Conservation (phyloP, 768 basidiomycete genomes). For the Scleroderma bovista region DNA sequence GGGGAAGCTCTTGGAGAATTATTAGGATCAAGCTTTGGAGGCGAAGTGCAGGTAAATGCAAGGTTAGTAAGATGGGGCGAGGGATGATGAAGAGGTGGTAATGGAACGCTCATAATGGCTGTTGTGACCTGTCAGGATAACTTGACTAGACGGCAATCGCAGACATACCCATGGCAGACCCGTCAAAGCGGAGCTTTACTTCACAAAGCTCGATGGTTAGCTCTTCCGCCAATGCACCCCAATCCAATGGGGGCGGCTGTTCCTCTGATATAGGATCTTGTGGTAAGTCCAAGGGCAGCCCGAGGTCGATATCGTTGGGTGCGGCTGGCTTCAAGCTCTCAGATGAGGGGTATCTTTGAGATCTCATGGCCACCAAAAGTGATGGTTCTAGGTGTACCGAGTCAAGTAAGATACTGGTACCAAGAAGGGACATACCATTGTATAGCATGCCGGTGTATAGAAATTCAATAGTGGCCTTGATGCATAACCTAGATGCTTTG, state of each 20-base stretch:
- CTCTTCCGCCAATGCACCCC: slow-evolving; percentile 60
- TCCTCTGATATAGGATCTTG: slow-evolving; percentile 17
- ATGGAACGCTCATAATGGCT: slow-evolving; percentile 41
- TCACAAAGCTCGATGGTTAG: slow-evolving; percentile 55
- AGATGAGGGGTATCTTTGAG: slow-evolving; percentile 41
- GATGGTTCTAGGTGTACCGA: slow-evolving; percentile 39
- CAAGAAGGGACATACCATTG: slow-evolving; percentile 36
- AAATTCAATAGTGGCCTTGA: slow-evolving; percentile 54
- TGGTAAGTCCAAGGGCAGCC: slow-evolving; percentile 21
- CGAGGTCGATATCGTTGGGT: slow-evolving; percentile 41
- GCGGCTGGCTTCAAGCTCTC: slow-evolving; percentile 21
- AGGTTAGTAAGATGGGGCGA: slow-evolving; percentile 37
- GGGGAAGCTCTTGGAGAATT: slow-evolving; percentile 22
- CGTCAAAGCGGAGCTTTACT: slow-evolving; percentile 47
- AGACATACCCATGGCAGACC: slow-evolving; percentile 37
- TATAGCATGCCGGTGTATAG: slow-evolving; percentile 59
- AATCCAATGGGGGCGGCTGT: slow-evolving; percentile 24
- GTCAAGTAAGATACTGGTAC: not conserved
- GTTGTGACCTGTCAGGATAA: not conserved
- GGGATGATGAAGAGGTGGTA: slow-evolving; percentile 40
- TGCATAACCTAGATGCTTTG: slow-evolving; percentile 43
- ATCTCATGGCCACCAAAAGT: slow-evolving; percentile 59
- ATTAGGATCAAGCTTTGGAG: slow-evolving; percentile 21
- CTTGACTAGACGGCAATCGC: slow-evolving; percentile 2
- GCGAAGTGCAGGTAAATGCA: slow-evolving; percentile 40